Conservation (phyloP, 2,329 filamentous ascomycete species). For the Massarina eburnea region DNA sequence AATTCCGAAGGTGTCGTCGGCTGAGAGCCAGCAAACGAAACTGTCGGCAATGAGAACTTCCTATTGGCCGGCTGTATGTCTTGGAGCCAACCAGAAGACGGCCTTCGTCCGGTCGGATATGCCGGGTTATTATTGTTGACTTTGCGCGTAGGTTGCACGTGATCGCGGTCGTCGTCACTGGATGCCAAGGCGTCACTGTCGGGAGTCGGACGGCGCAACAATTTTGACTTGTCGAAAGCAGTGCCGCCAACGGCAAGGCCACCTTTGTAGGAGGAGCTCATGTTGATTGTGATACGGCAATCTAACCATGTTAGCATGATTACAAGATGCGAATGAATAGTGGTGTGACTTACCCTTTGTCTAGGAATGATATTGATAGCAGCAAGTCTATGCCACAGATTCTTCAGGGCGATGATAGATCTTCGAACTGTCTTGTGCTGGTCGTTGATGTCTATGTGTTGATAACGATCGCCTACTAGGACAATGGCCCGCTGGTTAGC, state of each 20-base stretch:
- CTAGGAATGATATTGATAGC: slow-evolving; percentile 2
- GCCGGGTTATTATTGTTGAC: slow-evolving; percentile 11
- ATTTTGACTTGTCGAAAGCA: slow-evolving; percentile 68
- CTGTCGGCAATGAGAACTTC: slow-evolving; percentile 71
- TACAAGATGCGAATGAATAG: background rate
- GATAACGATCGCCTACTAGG: too few relatives aligned
- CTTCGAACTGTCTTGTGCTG: slow-evolving; percentile 9
- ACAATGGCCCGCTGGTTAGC: too few relatives aligned
- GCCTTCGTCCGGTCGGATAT: slow-evolving; percentile 30
- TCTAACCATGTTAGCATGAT: slow-evolving; percentile 10
- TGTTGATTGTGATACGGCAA: slow-evolving; percentile 18
- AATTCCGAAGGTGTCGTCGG: slow-evolving; percentile 78
- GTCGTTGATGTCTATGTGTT: slow-evolving; percentile 12
- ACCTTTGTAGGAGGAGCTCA: slow-evolving; percentile 34
- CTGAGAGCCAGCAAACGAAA: slow-evolving; percentile 76
- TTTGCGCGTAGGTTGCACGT: slow-evolving; percentile 26
- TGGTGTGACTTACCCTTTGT: slow-evolving; percentile 16
- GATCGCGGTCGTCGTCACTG: slow-evolving; percentile 87
- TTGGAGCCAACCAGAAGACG: slow-evolving; percentile 68
- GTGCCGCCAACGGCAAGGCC: slow-evolving; percentile 30
- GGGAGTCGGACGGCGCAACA: slow-evolving; percentile 78
- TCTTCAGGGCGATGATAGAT: slow-evolving; percentile 15
- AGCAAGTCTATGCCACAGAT: slow-evolving; percentile 7
- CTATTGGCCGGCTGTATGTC: slow-evolving; percentile 68
- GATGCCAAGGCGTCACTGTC: slow-evolving; percentile 93